Evolutionary conservation across 1,284 basidiomycete genomes (phyloP).

Genomic region (Cronartium quercuum): DNA sequence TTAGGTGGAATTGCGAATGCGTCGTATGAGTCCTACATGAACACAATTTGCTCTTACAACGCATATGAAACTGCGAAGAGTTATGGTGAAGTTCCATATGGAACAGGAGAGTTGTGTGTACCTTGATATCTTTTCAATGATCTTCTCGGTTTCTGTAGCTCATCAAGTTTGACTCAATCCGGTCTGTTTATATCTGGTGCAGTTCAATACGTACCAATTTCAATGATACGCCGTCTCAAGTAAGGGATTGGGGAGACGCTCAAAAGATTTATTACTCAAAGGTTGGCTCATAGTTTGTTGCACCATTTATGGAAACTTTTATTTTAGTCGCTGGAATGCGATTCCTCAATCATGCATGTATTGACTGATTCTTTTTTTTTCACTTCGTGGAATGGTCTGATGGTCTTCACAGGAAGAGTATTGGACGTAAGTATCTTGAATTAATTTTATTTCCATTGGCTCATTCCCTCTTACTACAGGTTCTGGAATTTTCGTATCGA

Average conservation of each 20-base stretch:
- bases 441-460: background rate
- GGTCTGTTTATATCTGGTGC: slow-evolving; percentile 50
- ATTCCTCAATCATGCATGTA: no score
- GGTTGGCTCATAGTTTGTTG: slow-evolving; percentile 51
- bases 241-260: slow-evolving; percentile 59
- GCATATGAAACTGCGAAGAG: background rate
- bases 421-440: slow-evolving; percentile 24
- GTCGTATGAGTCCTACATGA: slow-evolving; percentile 61
- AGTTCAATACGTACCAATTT: slow-evolving; percentile 68
- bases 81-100: slow-evolving; percentile 18
- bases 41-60: slow-evolving; percentile 59
- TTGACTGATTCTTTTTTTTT: no score
- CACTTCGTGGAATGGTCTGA: no score
- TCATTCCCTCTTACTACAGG: background rate
- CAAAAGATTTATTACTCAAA: slow-evolving; percentile 63
- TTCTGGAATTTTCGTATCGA: slow-evolving; percentile 72
- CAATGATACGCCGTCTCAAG: slow-evolving; percentile 55
- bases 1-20: slow-evolving; percentile 65
- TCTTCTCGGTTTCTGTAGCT: no score
- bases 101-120: slow-evolving; percentile 30
- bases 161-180: no score
- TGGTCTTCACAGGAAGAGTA: background rate
- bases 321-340: background rate
- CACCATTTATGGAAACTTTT: background rate
- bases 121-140: no score